Percentiles rank a stretch among this genome's conserved stretches.
Evolutionary conservation across 106 monocot genomes (phyloP).

Genomic region (Phalaenopsis aphrodite): DNA sequence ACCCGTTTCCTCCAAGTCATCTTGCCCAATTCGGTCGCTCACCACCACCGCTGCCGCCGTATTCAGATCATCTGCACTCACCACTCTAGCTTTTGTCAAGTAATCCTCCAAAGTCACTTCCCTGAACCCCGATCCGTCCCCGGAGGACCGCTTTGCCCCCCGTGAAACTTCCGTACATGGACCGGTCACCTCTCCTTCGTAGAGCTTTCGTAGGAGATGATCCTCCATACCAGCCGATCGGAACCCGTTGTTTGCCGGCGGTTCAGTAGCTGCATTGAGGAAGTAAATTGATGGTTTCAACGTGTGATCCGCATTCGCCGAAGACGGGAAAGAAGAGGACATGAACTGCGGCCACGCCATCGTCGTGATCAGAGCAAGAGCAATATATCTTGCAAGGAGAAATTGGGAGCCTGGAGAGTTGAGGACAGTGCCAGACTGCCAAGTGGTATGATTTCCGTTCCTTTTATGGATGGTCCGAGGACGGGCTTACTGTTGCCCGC

Average conservation of each 20-base stretch:
- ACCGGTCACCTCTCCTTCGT: not conserved
- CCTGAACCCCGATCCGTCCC: not conserved
- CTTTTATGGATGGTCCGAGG: not conserved
- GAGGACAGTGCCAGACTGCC: not conserved
- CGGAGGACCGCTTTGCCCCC: not conserved
- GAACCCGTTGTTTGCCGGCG: not conserved
- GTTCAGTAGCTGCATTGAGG: conserved; percentile 2
- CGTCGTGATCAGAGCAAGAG: not conserved
- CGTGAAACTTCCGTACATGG: not conserved
- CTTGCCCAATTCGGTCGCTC: not conserved
- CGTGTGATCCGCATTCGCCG: not conserved
- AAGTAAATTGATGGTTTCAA: conserved; percentile 3
- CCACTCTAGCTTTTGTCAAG: not conserved
- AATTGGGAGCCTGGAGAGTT: not conserved
- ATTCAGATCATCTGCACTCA: not conserved
- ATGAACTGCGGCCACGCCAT: conserved; percentile 13
- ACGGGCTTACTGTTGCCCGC: not conserved
- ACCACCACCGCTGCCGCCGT: not conserved
- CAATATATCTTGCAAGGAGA: not conserved
- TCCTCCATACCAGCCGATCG: not conserved
- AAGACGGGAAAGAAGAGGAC: not conserved
- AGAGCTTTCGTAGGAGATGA: not conserved
- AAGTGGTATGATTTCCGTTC: not conserved
- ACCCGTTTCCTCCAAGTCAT: not conserved
- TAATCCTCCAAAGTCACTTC: conserved; percentile 8